Conservation (phyloP, 2,329 filamentous ascomycete genomes). For the Fusarium napiforme region DNA sequence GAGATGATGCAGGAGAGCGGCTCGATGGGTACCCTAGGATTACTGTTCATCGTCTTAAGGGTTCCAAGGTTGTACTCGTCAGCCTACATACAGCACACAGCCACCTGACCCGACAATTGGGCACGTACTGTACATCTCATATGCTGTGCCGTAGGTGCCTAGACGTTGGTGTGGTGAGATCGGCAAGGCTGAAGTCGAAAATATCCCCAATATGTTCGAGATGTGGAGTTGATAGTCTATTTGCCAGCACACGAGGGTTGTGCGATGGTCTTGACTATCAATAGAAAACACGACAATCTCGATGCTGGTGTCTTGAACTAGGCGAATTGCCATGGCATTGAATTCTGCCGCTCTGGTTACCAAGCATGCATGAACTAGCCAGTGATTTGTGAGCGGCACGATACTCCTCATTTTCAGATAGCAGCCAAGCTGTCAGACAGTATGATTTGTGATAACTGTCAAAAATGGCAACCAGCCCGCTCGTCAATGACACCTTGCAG, state of each 20-base stretch:
- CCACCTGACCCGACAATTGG: slow-evolving; percentile 34
- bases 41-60: not conserved
- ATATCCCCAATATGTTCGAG: slow-evolving; percentile 8
- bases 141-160: slow-evolving; percentile 26
- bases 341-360: not conserved
- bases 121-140: slow-evolving; percentile 5
- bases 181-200: slow-evolving; percentile 33
- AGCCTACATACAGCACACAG: slow-evolving; percentile 36
- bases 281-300: slow-evolving; percentile 29
- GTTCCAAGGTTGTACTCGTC: slow-evolving; percentile 32
- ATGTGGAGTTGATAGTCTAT: slow-evolving; percentile 10
- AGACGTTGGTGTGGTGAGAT: slow-evolving; percentile 32
- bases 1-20: slow-evolving; percentile 8
- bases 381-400: not conserved
- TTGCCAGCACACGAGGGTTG: slow-evolving; percentile 21
- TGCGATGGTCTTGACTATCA: not conserved
- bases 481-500: slow-evolving; percentile 2
- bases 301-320: slow-evolving; percentile 4
- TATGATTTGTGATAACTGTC: slow-evolving; percentile 21
- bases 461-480: slow-evolving; percentile 22
- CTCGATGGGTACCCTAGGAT: slow-evolving; percentile 6
- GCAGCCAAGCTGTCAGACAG: slow-evolving; percentile 12
- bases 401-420: not conserved
- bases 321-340: slow-evolving; percentile 10
- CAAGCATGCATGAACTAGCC: slow-evolving; percentile 11